Evolutionary conservation across 2,329 filamentous ascomycete genomes (phyloP), one percentile per base, ranked within the genome.

Genomic region (Pseudocercospora musae): DNA sequence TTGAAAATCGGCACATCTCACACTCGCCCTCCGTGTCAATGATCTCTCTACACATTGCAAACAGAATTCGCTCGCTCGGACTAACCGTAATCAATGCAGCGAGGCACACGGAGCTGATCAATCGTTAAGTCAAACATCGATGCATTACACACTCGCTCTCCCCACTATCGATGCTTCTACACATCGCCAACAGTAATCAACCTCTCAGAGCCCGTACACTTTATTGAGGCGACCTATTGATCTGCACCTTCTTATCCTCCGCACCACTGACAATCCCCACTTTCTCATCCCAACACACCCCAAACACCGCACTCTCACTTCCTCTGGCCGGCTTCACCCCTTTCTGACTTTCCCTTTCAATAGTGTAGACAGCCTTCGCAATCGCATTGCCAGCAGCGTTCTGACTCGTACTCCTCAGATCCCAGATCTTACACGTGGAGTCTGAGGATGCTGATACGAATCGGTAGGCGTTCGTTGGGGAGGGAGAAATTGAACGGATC

Each of bases 231-330:
- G 25, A 88, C 68, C 85, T 84, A 77, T 99, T 97, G 64, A 99
- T 87, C 81, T 99, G 95, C 71, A 99, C 88, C 80, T 86, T 88
- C 80, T 95, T 96, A 74, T 99, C 95, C 83, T 98, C 93, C 15
- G 94, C 92, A 48, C 83, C 92, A 72, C 91, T 96, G 49, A 97
- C 89, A 74, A 99, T 94, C 1, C 95, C 96, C 73, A 96, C 87
- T 6, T 87, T 85, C 74, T 83, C 81, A 76, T 97, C 91, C 95
- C 95, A 99, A 62, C 82, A 85, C 4, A 98, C 90, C 33, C 87
- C 85, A 76, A 98, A 91, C 54, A 99, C 92, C 84, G 98, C 98
- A 65, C 89, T 86, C 23, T 92, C 92, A 63, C 95, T 91, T 1
- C 93, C 93, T 7, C 63, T 63, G 87, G 88, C 44, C 82, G 83